These are phyloP conservation scores for Kurtzmaniella fragi DNA, from an alignment of 805 yeast species.

Conservation along the genomic window DNA sequence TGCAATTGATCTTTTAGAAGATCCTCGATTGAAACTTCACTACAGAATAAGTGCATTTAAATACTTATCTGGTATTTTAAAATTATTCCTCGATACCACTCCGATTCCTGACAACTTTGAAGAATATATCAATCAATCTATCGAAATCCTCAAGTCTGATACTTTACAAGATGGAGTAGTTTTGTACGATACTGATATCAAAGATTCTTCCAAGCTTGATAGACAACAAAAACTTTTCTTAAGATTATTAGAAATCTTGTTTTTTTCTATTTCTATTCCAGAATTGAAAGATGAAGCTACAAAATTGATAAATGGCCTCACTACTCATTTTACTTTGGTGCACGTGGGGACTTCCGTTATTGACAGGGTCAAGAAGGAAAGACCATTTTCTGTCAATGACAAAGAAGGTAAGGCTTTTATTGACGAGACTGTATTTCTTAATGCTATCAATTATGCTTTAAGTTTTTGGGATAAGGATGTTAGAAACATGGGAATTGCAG, in stretches of 20 bases:
- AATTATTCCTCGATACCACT: slow-evolving; percentile 58
- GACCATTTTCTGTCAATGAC: slow-evolving; percentile 70
- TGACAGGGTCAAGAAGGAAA: slow-evolving; percentile 60
- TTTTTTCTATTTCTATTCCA: slow-evolving; percentile 70
- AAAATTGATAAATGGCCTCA: slow-evolving; percentile 54
- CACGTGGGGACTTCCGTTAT: slow-evolving; percentile 71
- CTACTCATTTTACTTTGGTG: slow-evolving; percentile 74
- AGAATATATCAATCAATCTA: slow-evolving; percentile 45
- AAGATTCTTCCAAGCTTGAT: slow-evolving; percentile 45
- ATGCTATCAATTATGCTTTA: slow-evolving; percentile 74
- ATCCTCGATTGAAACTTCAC: slow-evolving; percentile 54
- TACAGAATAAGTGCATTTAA: slow-evolving; percentile 76
- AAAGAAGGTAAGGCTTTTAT: slow-evolving; percentile 72
- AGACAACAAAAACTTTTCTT: slow-evolving; percentile 63
- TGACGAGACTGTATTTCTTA: slow-evolving; percentile 64
- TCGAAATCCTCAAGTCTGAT: slow-evolving; percentile 38
- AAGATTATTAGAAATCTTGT: slow-evolving; percentile 62
- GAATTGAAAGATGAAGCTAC: slow-evolving; percentile 68
- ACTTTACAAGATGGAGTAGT: slow-evolving; percentile 26
- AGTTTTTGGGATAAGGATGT: slow-evolving; percentile 72
- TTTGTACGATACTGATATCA: slow-evolving; percentile 38
- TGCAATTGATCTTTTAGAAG: slow-evolving; percentile 72
- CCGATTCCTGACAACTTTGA: slow-evolving; percentile 42
- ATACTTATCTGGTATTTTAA: slow-evolving; percentile 60
- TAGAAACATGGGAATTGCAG: slow-evolving; percentile 62